Evolutionary conservation across 352 stramenopile genomes (phyloP).

Genomic region (Hyaloperonospora arabidopsidis): DNA sequence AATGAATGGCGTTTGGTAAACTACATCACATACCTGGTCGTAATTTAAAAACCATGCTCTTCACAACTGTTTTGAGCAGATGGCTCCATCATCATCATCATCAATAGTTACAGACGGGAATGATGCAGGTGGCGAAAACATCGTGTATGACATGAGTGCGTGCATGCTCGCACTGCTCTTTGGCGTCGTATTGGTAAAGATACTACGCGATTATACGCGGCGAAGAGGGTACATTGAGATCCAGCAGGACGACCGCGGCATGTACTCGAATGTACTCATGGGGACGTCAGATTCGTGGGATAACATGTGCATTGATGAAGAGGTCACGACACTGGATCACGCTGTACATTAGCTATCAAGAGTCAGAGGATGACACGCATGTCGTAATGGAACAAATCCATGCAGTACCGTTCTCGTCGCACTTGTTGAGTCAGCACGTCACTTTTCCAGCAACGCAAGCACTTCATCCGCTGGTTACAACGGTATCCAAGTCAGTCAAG

Average conservation of each 20-base stretch:
- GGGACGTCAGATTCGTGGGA: conserved; percentile 66
- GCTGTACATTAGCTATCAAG: too few relatives aligned
- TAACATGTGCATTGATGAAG: conserved; percentile 17
- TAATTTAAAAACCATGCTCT: too few relatives aligned
- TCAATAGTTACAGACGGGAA: too few relatives aligned
- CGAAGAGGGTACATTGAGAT: conserved; percentile 60
- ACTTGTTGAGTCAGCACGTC: conserved; percentile 3
- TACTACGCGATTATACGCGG: conserved; percentile 34
- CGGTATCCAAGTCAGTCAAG: conserved; percentile 2
- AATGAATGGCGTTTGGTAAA: too few relatives aligned
- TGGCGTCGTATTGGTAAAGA: conserved; percentile 34
- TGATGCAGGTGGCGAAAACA: background rate
- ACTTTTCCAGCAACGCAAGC: conserved; percentile 42
- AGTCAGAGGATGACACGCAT: too few relatives aligned
- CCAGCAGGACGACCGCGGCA: conserved; percentile 51
- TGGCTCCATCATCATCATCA: too few relatives aligned
- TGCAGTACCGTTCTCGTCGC: background rate
- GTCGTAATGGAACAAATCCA: background rate
- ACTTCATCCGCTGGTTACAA: conserved; percentile 42
- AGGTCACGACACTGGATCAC: conserved; percentile 3
- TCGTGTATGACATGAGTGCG: conserved; percentile 37
- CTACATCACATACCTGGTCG: too few relatives aligned
- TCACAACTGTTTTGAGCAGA: too few relatives aligned
- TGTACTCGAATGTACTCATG: conserved; percentile 59
- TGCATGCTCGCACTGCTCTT: conserved; percentile 41